Percentiles rank a stretch among this genome's conserved stretches.
Conservation (phyloP, 2,329 filamentous ascomycete species). For the Parasarocladium wereldwijsianum region DNA sequence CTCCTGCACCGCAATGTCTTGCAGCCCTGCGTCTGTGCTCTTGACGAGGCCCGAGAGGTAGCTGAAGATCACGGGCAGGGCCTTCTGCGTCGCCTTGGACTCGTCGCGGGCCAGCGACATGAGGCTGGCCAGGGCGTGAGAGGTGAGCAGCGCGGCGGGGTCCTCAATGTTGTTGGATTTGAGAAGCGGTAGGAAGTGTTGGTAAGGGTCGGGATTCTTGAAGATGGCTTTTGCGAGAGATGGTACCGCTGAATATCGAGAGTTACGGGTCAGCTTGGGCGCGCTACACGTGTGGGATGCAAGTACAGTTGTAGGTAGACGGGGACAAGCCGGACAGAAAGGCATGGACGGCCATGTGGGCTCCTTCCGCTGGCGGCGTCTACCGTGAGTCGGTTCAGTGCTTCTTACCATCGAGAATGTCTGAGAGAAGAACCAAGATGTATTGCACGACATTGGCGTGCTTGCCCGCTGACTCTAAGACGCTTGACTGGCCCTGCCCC, state of each 20-base stretch:
- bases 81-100: slow-evolving; percentile 52
- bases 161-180: slow-evolving; percentile 64
- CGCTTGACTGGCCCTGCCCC: slow-evolving; percentile 49
- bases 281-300: slow-evolving; percentile 3
- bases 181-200: slow-evolving; percentile 71
- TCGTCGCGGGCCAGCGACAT: slow-evolving; percentile 54
- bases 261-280: neutral
- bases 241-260: slow-evolving; percentile 50
- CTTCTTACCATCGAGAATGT: slow-evolving; percentile 73
- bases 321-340: too few relatives aligned
- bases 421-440: slow-evolving; percentile 75
- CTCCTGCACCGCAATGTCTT: slow-evolving; percentile 89
- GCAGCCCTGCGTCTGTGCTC: slow-evolving; percentile 73
- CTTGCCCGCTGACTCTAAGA: slow-evolving; percentile 75
- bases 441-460: slow-evolving; percentile 89
- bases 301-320: slow-evolving; percentile 3
- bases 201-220: slow-evolving; percentile 62
- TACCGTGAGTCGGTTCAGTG: too few relatives aligned
- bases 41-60: slow-evolving; percentile 77
- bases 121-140: slow-evolving; percentile 70
- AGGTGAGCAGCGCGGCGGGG: slow-evolving; percentile 76
- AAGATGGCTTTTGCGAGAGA: slow-evolving; percentile 63
- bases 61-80: slow-evolving; percentile 67
- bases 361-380: too few relatives aligned
- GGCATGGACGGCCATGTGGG: too few relatives aligned